phyloP scores from a whole-genome alignment of 2,329 filamentous ascomycete species.

The Claviceps sorghi region DNA sequence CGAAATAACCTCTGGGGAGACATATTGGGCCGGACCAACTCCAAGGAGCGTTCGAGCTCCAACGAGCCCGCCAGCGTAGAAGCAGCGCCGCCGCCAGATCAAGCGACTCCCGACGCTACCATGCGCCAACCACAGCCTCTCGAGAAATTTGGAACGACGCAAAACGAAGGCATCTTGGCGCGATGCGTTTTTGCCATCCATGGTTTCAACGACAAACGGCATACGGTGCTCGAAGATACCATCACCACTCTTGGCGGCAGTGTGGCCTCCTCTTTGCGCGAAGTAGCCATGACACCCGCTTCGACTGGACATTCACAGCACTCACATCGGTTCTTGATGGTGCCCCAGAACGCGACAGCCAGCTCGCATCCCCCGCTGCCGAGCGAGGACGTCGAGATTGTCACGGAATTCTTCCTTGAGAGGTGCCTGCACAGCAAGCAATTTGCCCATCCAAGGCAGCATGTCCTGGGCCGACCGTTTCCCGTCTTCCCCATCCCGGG shows the following conservation, averaged over 20 bases:
- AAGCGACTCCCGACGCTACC: conserved; percentile 4
- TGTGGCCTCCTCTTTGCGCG: conserved; percentile 27
- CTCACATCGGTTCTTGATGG: conserved; percentile 34
- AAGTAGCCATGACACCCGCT: conserved; percentile 19
- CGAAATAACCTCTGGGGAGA: conserved; percentile 81
- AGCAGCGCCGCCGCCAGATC: background rate
- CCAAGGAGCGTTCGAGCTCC: conserved; percentile 20
- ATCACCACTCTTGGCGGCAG: conserved; percentile 33
- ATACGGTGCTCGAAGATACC: conserved; percentile 31
- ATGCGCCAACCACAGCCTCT: conserved; percentile 2
- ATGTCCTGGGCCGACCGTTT: conserved; percentile 67
- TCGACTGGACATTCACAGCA: conserved; percentile 12
- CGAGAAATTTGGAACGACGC: background rate
- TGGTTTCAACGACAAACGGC: conserved; percentile 41
- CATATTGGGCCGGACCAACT: conserved; percentile 46
- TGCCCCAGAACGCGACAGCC: conserved; percentile 36
- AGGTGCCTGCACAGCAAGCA: conserved; percentile 65
- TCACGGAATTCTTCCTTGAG: conserved; percentile 92
- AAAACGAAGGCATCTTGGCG: conserved; percentile 32
- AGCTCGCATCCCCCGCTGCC: conserved; percentile 26
- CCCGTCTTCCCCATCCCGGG: conserved; percentile 52
- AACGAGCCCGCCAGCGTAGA: conserved; percentile 9
- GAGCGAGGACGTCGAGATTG: conserved; percentile 30
- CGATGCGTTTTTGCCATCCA: conserved; percentile 44
- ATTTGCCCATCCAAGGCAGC: conserved; percentile 52